Base-by-base conservation (phyloP, 768 basidiomycete genomes). In the Ramaria sp. region DNA sequence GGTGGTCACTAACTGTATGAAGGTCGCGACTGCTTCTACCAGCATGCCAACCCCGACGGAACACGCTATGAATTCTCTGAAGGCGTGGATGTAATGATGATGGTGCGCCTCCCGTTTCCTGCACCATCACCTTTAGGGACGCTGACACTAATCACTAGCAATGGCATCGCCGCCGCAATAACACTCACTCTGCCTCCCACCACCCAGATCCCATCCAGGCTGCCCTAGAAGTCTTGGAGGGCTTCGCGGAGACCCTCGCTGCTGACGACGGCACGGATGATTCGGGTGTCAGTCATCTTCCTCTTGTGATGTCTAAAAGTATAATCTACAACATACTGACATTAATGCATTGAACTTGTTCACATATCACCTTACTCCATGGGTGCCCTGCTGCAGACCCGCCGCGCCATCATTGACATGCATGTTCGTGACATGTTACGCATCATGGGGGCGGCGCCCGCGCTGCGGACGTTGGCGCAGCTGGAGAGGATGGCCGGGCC, bases 21-120 rank as follows among this genome's bases (percentile, higher is more conserved):
- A 54, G 53, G 88, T 43, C 73, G 74, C 49, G 88, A 91, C 58
- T 91, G 88, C 65, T 88, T 91, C 66, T 91, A 89, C 65, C 77
- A 80, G 62, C 88, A 91, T 64, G 62, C 71, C 50, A 82, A 84
- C 24, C 69, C 71, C 0, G 88, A 90, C 61, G 88, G 88, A 11
- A 79, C 84, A 9, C 72, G 73, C 0, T 73, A 80, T 60, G 62
- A 78, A 1, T 86, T 86, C 63, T 62, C 66, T 39, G 69, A 78
- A 42, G 86, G 86, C 6, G 75, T 75, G 20, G 77, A 78, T 34
- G 68, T 70, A 20, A 77, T 71, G 56, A 79, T 85, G 78, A 72
- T 67, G 59, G 83, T 83, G 60, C 38, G 75, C 62, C 45, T 24
- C 17, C 22, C 39, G 51, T 41, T n/a, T n/a, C n/a, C 27, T 34